Conservation (phyloP, 495 filamentous ascomycete species). For the Neurospora sp. region DNA sequence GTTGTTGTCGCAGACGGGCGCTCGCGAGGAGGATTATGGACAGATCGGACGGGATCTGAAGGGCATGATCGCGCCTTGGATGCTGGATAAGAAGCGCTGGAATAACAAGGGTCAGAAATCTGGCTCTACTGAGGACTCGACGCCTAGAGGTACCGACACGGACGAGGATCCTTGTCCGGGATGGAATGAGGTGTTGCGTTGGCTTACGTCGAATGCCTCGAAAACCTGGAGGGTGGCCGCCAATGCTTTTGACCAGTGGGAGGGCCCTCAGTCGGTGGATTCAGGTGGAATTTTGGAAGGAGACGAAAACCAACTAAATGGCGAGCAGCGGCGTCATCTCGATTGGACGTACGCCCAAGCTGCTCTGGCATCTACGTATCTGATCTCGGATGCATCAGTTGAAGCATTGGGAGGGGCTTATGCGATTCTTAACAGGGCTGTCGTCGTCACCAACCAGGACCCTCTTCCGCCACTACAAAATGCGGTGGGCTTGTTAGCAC, state of each 20-base stretch:
- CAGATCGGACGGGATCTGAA: slow-evolving; percentile 61
- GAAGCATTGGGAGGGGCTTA: slow-evolving; percentile 53
- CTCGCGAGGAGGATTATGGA: slow-evolving; percentile 27
- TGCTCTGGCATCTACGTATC: slow-evolving; percentile 62
- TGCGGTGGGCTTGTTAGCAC: slow-evolving; percentile 31
- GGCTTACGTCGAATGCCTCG: slow-evolving; percentile 52
- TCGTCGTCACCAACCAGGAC: slow-evolving; percentile 50
- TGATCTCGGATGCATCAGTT: slow-evolving; percentile 47
- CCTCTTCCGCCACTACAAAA: slow-evolving; percentile 34
- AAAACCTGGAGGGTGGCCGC: slow-evolving; percentile 50
- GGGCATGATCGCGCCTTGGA: slow-evolving; percentile 72
- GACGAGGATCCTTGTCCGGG: slow-evolving; percentile 30
- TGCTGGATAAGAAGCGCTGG: slow-evolving; percentile 58
- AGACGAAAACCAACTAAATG: slow-evolving; percentile 39
- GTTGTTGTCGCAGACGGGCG: slow-evolving; percentile 54
- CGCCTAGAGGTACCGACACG: slow-evolving; percentile 2
- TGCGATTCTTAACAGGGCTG: slow-evolving; percentile 49
- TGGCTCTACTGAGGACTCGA: neutral
- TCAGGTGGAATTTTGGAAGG: slow-evolving; percentile 71
- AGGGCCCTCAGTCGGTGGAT: slow-evolving; percentile 71
- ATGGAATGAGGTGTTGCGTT: slow-evolving; percentile 75
- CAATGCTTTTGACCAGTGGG: slow-evolving; percentile 61
- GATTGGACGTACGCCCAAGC: slow-evolving; percentile 59
- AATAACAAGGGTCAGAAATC: slow-evolving; percentile 19
- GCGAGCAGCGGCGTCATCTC: slow-evolving; percentile 43